These are phyloP conservation scores for Termitomyces titanicus DNA, from an alignment of 768 basidiomycete species.

Conservation along the genomic window DNA sequence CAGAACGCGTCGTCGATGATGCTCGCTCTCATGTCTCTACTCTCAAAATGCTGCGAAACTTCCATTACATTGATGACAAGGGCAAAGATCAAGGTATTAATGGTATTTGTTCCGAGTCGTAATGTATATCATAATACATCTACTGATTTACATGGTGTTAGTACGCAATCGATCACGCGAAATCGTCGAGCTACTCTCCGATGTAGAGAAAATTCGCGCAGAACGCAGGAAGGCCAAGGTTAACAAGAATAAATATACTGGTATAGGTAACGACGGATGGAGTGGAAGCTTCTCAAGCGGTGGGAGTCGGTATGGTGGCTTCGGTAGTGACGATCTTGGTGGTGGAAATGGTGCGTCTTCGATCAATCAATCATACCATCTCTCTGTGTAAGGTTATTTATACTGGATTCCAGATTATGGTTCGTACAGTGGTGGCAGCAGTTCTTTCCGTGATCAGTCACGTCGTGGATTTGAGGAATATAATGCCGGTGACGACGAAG, in stretches of 20 bases:
- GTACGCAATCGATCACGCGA: constrained; percentile 95
- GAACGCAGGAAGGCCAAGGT: constrained; percentile 92
- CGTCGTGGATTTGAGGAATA: constrained; percentile 85
- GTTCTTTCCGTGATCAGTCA: constrained; percentile 55
- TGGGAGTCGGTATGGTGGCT: constrained; percentile 49
- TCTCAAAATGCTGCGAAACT: constrained; percentile 95
- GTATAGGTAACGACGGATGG: constrained; percentile 79
- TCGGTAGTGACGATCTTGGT: constrained; percentile 31
- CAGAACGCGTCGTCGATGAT: constrained; percentile 97
- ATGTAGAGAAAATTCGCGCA: constrained; percentile 84
- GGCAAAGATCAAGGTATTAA: constrained; percentile 98
- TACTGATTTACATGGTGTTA: constrained; percentile 28
- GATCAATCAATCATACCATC: not conserved
- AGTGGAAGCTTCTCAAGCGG: constrained; percentile 50
- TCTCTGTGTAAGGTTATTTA: not conserved
- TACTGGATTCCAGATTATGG: constrained; percentile 5
- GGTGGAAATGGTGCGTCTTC: constrained; percentile 19
- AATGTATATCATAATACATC: not conserved
- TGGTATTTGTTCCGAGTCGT: constrained; percentile 40
- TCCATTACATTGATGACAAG: constrained; percentile 98
- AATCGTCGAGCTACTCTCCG: constrained; percentile 85
- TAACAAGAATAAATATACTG: constrained; percentile 87
- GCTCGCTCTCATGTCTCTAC: constrained; percentile 92
- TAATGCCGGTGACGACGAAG: constrained; percentile 91
- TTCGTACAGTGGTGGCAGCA: constrained; percentile 29